These are phyloP conservation scores for Lentinula edodes DNA, from an alignment of 768 basidiomycete genomes.

Conservation along the genomic window DNA sequence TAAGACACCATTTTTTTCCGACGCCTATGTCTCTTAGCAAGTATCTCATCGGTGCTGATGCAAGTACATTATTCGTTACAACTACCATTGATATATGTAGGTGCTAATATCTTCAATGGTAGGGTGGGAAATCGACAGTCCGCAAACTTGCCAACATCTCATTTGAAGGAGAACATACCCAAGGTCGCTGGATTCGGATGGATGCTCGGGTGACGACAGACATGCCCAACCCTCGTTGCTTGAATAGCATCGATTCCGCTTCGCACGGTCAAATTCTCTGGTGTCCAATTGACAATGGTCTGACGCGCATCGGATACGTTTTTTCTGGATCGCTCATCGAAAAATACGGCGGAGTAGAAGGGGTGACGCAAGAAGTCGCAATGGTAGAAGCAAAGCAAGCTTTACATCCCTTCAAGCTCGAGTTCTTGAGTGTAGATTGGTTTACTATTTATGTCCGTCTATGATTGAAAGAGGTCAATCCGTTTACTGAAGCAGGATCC, in stretches of 20 bases:
- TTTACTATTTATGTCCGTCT: constrained; percentile 12
- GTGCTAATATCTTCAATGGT: neutral
- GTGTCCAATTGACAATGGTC: constrained; percentile 12
- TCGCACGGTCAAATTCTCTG: constrained; percentile 13
- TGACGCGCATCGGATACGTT: constrained; percentile 11
- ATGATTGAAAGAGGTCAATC: neutral
- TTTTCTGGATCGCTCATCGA: constrained; percentile 1
- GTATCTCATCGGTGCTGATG: constrained; percentile 9
- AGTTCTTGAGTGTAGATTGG: constrained; percentile 12
- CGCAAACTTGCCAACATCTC: constrained; percentile 11
- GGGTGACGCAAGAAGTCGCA: constrained; percentile 9
- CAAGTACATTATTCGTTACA: neutral
- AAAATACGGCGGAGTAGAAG: constrained; percentile 6
- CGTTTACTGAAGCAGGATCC: neutral
- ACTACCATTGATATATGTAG: neutral
- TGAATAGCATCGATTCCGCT: constrained; percentile 9
- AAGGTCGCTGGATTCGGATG: constrained; percentile 12
- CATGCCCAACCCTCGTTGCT: constrained; percentile 10
- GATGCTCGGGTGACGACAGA: constrained; percentile 12
- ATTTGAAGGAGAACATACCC: constrained; percentile 7
- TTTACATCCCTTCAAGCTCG: constrained; percentile 11
- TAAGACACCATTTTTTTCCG: neutral
- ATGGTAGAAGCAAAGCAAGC: constrained; percentile 10
- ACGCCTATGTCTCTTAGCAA: neutral
- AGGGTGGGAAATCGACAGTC: constrained; percentile 13